These are phyloP conservation scores for Tolypocladium inflatum DNA, from an alignment of 2,329 filamentous ascomycete genomes.

Conservation along the genomic window DNA sequence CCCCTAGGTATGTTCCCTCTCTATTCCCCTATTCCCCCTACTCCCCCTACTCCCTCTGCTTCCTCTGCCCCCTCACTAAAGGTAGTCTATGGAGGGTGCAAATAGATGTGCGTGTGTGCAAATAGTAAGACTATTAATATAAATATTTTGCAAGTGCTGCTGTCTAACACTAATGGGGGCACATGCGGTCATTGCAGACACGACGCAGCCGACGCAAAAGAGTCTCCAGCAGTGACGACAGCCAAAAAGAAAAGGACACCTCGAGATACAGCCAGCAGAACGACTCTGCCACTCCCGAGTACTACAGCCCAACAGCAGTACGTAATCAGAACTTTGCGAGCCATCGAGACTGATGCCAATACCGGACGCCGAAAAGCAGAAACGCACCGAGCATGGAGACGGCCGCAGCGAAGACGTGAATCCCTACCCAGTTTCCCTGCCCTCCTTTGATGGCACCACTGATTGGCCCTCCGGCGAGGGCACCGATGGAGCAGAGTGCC, in stretches of 20 bases:
- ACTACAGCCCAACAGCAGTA: background rate
- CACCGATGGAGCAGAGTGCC: conserved; percentile 16
- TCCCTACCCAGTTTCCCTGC: conserved; percentile 4
- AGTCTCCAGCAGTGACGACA: background rate
- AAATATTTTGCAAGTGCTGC: background rate
- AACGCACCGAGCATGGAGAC: conserved; percentile 9
- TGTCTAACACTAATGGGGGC: background rate
- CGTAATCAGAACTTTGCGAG: conserved; percentile 5
- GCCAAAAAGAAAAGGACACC: background rate
- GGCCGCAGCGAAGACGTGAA: conserved; percentile 7
- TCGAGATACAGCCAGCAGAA: background rate
- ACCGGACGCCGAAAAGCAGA: conserved; percentile 7
- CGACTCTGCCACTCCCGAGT: background rate
- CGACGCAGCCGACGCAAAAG: background rate
- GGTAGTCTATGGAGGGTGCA: no score
- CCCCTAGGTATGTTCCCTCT: no score
- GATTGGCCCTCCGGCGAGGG: conserved; percentile 14
- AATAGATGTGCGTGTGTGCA: no score
- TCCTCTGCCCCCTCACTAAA: no score
- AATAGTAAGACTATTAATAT: background rate
- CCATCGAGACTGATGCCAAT: conserved; percentile 3
- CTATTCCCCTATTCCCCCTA: no score
- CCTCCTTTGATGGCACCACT: conserved; percentile 10
- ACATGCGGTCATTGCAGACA: background rate
- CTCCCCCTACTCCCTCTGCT: no score